A percentile compares a stretch with the other conserved stretches of the same genome.
phyloP scores from a whole-genome alignment of 83 land plant genomes.

The Diphasiastrum complanatum region DNA sequence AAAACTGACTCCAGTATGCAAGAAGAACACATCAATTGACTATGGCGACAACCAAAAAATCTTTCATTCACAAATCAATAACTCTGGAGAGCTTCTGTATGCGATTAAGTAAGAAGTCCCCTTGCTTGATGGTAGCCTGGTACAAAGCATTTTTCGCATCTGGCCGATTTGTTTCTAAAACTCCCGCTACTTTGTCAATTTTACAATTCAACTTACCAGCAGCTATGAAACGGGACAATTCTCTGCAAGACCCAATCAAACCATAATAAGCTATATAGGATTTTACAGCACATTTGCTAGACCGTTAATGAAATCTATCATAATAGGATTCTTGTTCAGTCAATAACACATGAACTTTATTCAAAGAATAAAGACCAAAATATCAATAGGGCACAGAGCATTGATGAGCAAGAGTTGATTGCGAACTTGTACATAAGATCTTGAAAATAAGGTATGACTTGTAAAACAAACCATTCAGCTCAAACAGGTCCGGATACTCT shows the following conservation, averaged over 20 bases:
- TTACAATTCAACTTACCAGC: conserved; percentile 96
- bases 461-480: no score
- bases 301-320: neutral
- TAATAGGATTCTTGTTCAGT: neutral
- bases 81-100: conserved; percentile 97
- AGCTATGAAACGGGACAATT: conserved; percentile 88
- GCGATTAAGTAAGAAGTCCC: conserved; percentile 85
- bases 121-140: conserved; percentile 96
- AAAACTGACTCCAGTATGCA: no score
- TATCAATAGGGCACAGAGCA: neutral
- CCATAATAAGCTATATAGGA: neutral
- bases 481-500: no score
- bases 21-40: no score
- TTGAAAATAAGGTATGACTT: no score
- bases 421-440: no score
- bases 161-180: conserved; percentile 90
- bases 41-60: no score
- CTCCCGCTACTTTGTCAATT: conserved; percentile 93
- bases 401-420: no score
- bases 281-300: neutral
- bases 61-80: conserved; percentile 86
- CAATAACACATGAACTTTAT: neutral
- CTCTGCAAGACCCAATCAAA: conserved; percentile 42
- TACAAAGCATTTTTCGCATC: conserved; percentile 96
- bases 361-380: no score